These are phyloP conservation scores for Babesia bovis DNA, from an alignment of 169 alveolate species.

Conservation along the genomic window DNA sequence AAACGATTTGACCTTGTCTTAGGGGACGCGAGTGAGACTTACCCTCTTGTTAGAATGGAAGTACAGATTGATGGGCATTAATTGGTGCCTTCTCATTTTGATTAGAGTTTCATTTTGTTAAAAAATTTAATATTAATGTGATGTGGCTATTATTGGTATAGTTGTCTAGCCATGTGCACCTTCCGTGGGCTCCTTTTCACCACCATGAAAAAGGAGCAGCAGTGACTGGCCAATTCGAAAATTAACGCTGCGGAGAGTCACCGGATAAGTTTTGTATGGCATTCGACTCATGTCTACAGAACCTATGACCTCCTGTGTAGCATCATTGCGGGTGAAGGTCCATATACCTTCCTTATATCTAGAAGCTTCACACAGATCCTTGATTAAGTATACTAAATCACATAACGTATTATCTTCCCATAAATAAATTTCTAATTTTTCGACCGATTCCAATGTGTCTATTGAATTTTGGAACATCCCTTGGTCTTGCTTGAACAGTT, in stretches of 20 bases:
- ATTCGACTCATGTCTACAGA: background rate
- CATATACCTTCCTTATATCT: constrained; percentile 31
- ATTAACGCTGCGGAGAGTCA: constrained; percentile 12
- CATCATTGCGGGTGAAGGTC: constrained; percentile 32
- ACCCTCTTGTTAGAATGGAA: constrained; percentile 59
- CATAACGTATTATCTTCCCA: constrained; percentile 53
- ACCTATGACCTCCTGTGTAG: constrained; percentile 14
- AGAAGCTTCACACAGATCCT: constrained; percentile 45
- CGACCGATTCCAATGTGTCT: constrained; percentile 24
- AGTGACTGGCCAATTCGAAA: constrained; percentile 32
- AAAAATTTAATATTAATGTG: background rate
- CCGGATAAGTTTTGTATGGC: background rate
- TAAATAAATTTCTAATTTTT: constrained; percentile 36
- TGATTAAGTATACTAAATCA: constrained; percentile 41
- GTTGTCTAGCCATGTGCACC: background rate
- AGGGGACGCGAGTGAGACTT: background rate
- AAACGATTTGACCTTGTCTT: constrained; percentile 16
- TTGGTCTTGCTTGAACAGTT: background rate
- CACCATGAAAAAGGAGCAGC: constrained; percentile 43
- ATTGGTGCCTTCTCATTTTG: constrained; percentile 25
- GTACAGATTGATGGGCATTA: constrained; percentile 44
- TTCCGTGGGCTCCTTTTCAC: constrained; percentile 8
- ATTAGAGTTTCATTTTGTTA: constrained; percentile 4
- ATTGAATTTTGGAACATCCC: constrained; percentile 24
- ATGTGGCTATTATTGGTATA: background rate